Percentiles rank a stretch among this genome's conserved stretches.
These are phyloP conservation scores for Daphne laureola DNA, from an alignment of 441 rosid genomes.

Conservation along the genomic window DNA sequence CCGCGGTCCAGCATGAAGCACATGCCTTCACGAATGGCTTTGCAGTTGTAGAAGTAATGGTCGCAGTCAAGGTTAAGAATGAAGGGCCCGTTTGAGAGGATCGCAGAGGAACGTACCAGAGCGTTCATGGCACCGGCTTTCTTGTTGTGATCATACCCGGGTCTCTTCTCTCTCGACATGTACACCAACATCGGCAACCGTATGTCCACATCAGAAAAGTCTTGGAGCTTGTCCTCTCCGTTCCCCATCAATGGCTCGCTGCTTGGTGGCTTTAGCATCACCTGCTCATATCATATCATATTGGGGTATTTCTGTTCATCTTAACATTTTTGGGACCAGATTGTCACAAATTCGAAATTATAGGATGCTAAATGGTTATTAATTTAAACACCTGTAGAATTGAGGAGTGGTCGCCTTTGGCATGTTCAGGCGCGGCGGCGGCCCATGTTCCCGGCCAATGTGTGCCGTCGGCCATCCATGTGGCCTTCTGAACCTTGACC, in stretches of 20 bases:
- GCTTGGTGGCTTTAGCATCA: slow-evolving; percentile 16
- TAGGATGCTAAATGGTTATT: not conserved
- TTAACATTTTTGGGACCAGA: not conserved
- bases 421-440: slow-evolving; percentile 15
- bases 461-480: slow-evolving; percentile 32
- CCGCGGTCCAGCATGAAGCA: slow-evolving; percentile 93
- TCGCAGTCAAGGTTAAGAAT: slow-evolving; percentile 93
- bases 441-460: slow-evolving; percentile 29
- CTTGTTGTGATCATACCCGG: slow-evolving; percentile 89
- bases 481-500: slow-evolving; percentile 20
- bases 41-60: slow-evolving; percentile 79
- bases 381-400: slow-evolving; percentile 18
- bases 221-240: slow-evolving; percentile 15
- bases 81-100: slow-evolving; percentile 82
- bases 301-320: not conserved
- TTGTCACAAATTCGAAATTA: slow-evolving; percentile 3
- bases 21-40: slow-evolving; percentile 85
- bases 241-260: slow-evolving; percentile 16
- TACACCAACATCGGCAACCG: slow-evolving; percentile 40
- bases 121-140: slow-evolving; percentile 95
- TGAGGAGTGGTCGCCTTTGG: slow-evolving; percentile 25
- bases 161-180: slow-evolving; percentile 74
- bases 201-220: slow-evolving; percentile 22
- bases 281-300: too few relatives aligned
- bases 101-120: slow-evolving; percentile 70